Base-by-base conservation (phyloP, 2,329 filamentous ascomycete genomes). In the Phialocephala sp. region DNA sequence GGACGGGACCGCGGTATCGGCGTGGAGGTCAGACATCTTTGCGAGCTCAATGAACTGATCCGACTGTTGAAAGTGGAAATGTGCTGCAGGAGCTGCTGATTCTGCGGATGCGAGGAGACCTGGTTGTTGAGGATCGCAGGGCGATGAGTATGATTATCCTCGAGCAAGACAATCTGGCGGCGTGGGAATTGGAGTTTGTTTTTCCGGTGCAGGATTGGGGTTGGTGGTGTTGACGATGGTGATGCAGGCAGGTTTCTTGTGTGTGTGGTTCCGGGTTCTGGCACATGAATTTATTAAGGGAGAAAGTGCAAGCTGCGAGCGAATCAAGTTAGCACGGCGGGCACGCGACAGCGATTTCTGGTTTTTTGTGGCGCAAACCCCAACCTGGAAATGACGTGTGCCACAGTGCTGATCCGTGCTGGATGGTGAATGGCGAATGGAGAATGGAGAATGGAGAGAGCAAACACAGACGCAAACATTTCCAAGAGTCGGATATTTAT, bases 11-110 rank as follows among this genome's bases (percentile, higher is more conserved):
- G 66, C 61, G 12, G 59, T 67, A 60, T 72, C 71, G 60, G 54
- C 39, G 65, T 62, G 64, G 54, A 68, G 60, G 57, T 70, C 68
- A 45, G 72, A 72, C 72, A 73, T 73, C 37, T 50, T 71, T 20
- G 56, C 20, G 52, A 65, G 64, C 45, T 60, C 37, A 56, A 66
- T 59, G 61, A 43, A 56, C 24, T 62, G 64, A 59, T 57, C 54
- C 18, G 64, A 20, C 60, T 43, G 50, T 41, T 47, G 27, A 60
- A 22, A 22, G 18, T 37, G 47, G 62, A 65, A 27, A 60, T 37
- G 12, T 52, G 58, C 27, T 35, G 50, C 35, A 27, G 41, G 45
- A 57, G 62, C 47, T 62, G 60, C 32, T 57, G 61, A 43, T 15
- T 37, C 37, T 54, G 61, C 61, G 55, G 43, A 45, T 56, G 32